Base-by-base conservation (phyloP, 139 green algal genomes). In the Astrephomene gubernaculifera region DNA sequence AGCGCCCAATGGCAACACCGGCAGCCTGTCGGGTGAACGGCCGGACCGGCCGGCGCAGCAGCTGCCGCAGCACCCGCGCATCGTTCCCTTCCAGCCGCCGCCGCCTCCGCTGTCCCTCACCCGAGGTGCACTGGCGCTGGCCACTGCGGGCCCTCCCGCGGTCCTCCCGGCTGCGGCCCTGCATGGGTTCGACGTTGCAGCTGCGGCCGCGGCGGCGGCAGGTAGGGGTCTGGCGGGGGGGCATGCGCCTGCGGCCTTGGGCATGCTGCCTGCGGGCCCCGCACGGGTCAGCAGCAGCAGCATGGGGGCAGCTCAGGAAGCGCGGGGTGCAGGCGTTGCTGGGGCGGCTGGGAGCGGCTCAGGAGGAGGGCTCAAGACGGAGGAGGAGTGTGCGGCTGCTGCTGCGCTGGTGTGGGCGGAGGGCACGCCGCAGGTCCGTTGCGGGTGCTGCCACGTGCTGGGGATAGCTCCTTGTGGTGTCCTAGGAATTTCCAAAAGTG, bases 181-280 rank as follows among this genome's bases (percentile, higher is more conserved):
- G 39, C 76, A 83, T 21, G 76, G 76, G 31, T 83, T 83, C 21
- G 76, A 83, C n/a, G 76, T 83, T 4, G 76, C 76, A n/a, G 60
- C 74, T 1, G 74, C 54, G 22, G 74, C 76, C 6, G 76, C 76
- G 0, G 76, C 76, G 14, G 76, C 76, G 0, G 76, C 76, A n/a
- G 76, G 76, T 9, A 8, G 76, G 12, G 43, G 76, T n/a, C 29
- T 83, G 1, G 38, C 35, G 54, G 76, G 76, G 9, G 35, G 25
- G 0, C 22, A 27, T 5, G 44, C 45, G 29, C 54, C 53, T 19
- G 4, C 54, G 24, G 22, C 44, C 4, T 17, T 53, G 38, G 53
- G 22, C 7, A 43, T 33, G 31, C 24, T 29, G 33, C 8, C 73
- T 4, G 73, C 17, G 36, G 17, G 9, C 21, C 35, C 2, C 65